A percentile compares a stretch with the other conserved stretches of the same genome.
Evolutionary conservation across 768 basidiomycete species (phyloP).

Genomic region (Rossbeevera mucosa): DNA sequence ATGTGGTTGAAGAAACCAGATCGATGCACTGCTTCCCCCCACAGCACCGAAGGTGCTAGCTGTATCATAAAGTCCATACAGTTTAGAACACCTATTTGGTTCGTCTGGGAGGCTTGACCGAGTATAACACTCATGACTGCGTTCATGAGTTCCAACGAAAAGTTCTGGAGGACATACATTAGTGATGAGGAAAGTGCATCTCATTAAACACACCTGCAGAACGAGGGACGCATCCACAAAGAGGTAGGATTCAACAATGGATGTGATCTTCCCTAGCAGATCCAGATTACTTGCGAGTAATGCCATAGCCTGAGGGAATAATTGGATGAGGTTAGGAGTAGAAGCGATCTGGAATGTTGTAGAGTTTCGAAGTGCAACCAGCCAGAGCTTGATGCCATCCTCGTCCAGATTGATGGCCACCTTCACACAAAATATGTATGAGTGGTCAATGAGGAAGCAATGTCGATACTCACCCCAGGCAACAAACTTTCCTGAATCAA

Average conservation of each 20-base stretch:
- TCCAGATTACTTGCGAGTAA: slow-evolving; percentile 69
- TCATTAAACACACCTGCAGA: slow-evolving; percentile 49
- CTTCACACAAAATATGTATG: slow-evolving; percentile 35
- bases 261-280: slow-evolving; percentile 60
- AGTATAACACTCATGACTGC: slow-evolving; percentile 51
- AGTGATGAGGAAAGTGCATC: background rate
- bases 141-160: slow-evolving; percentile 52
- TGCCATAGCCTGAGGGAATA: slow-evolving; percentile 61
- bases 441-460: background rate
- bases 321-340: slow-evolving; percentile 51
- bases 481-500: slow-evolving; percentile 62
- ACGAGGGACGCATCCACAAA: slow-evolving; percentile 62
- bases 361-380: slow-evolving; percentile 62
- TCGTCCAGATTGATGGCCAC: slow-evolving; percentile 66
- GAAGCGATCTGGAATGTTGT: slow-evolving; percentile 44
- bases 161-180: slow-evolving; percentile 36
- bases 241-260: slow-evolving; percentile 73
- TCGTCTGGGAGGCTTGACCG: slow-evolving; percentile 45
- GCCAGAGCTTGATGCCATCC: slow-evolving; percentile 77
- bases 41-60: slow-evolving; percentile 54
- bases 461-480: slow-evolving; percentile 41
- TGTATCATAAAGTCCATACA: slow-evolving; percentile 59
- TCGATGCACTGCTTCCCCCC: slow-evolving; percentile 70
- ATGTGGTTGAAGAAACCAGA: slow-evolving; percentile 69
- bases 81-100: slow-evolving; percentile 61